Evolutionary conservation across 2,329 filamentous ascomycete genomes (phyloP), one percentile per base, ranked within the genome.

Genomic region (Sclerotiophoma versabilis): DNA sequence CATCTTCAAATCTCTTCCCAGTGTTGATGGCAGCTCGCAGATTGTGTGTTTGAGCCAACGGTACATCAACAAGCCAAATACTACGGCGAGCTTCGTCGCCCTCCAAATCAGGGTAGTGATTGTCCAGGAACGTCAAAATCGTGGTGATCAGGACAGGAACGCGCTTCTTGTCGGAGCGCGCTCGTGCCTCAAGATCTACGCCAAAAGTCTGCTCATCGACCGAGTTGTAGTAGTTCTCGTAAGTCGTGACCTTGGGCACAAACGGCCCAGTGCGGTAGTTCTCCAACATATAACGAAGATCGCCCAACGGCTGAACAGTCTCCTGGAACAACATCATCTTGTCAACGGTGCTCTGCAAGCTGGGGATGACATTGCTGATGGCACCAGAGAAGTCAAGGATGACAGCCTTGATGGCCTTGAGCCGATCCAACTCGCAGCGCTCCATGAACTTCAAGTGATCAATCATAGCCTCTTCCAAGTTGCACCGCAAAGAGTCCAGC

Each of bases 301-400:
- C 95, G 32, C 91, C 90, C 41, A 87, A 75, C 5, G 95, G 95
- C 75, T 98, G 95, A n/a, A 99, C 91, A 0, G 95, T 98, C 80
- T 99, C 95, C 75, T 99, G 95, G 79, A 96, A 99, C 39, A 99
- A 83, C 87, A 99, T 92, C 93, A 99, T 97, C 73, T 96, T 92
- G 79, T 99, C 95, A 20, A 99, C 92, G 0, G 93, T 92, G 54
- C 93, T 93, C 77, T 98, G 95, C 58, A 99, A 80, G 70, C 91
- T 96, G 15, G 95, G 96, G 59, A 99, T 98, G 67, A 97, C 93
- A 70, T 99, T 99, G 81, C 93, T 93, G 75, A 99, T 91, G 30
- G 93, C 92, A 38, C 95, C 95, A 4, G 93, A 97, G 76, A 99
- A 98, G 77, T 99, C 96, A 36, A 99, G 84, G 58, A 99, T 89